Evolutionary conservation across 2,329 filamentous ascomycete genomes (phyloP).

Genomic region (Xylaria digitata): DNA sequence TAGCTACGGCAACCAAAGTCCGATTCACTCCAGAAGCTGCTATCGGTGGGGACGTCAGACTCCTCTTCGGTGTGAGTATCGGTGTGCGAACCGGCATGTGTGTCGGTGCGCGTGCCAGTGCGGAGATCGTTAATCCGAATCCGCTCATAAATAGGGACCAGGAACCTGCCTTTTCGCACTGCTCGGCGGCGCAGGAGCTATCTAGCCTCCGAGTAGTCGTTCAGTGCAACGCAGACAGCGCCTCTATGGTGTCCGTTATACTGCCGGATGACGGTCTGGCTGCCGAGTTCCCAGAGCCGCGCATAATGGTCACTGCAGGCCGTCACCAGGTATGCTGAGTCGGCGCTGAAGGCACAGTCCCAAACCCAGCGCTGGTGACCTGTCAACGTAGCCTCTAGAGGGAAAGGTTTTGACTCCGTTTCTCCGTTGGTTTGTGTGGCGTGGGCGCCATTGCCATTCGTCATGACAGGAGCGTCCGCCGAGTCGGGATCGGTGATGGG

Average conservation of each 20-base stretch:
- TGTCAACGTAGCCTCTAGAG: constrained; percentile 85
- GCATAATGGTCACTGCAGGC: constrained; percentile 95
- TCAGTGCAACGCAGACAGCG: constrained; percentile 90
- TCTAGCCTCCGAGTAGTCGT: constrained; percentile 78
- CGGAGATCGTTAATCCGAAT: background rate
- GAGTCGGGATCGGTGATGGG: constrained; percentile 31
- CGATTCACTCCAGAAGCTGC: constrained; percentile 23
- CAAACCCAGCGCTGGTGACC: constrained; percentile 97
- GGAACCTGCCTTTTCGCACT: constrained; percentile 7
- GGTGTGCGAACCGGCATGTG: background rate
- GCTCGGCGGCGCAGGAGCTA: constrained; percentile 33
- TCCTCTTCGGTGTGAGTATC: background rate
- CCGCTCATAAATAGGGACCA: background rate
- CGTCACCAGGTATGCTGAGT: constrained; percentile 92
- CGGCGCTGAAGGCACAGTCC: constrained; percentile 95
- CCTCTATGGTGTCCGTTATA: constrained; percentile 95
- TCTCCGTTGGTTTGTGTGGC: constrained; percentile 32
- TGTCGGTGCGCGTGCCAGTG: too few relatives aligned
- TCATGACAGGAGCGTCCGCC: constrained; percentile 27
- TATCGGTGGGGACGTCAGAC: constrained; percentile 14
- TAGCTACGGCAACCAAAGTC: background rate
- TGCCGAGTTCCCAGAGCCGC: constrained; percentile 86
- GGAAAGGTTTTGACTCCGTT: constrained; percentile 70
- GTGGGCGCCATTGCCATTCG: constrained; percentile 33
- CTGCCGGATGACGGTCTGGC: constrained; percentile 90